Base-by-base conservation (phyloP, 768 basidiomycete genomes). In the Termitomyces sp. region DNA sequence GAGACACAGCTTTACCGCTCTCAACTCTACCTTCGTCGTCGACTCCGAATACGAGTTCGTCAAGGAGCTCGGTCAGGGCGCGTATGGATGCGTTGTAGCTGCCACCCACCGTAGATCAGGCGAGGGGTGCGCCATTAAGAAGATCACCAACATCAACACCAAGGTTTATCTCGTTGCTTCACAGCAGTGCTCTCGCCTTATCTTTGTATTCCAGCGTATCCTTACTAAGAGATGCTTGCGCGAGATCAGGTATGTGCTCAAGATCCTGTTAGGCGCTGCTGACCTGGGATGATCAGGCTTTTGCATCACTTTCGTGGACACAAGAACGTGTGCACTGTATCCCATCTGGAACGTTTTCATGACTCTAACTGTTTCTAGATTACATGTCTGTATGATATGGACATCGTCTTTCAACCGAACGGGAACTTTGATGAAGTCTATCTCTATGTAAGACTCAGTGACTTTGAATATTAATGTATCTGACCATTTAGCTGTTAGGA, bases 281-380 rank as follows among this genome's bases (percentile, higher is more conserved):
- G 48, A 62, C 47, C 40, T 51, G 29, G 23, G 29, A 40, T 60
- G 14, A 27, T 46, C 57, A 95, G 94, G 69, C 79, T 99, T 41
- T 74, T 99, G 37, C 95, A 96, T 73, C 97, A 99, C 73, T 99
- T 99, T 77, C 85, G 97, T 64, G 95, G 96, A 5, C 97, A 99
- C 78, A 99, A 99, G 78, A 99, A 99, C 69, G 95, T 98, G 45
- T 55, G 83, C 73, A 23, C 34, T 51, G 19, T 40, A 41, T 41
- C 0, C 27, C 51, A 59, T 38, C 11, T 58, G 14, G 46, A 44
- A 16, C 40, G 38, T 43, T 27, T 44, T 8, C 14, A 25, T 29
- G 25, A 32, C 58, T 65, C 31, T 60, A 61, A 48, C 64, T 62
- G 45, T 50, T 34, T 47, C 27, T 68, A 95, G 93, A 96, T 96